Percentiles rank a stretch among this genome's conserved stretches.
Evolutionary conservation across 2,329 filamentous ascomycete genomes (phyloP).

Genomic region (Metarhizium brunneum): DNA sequence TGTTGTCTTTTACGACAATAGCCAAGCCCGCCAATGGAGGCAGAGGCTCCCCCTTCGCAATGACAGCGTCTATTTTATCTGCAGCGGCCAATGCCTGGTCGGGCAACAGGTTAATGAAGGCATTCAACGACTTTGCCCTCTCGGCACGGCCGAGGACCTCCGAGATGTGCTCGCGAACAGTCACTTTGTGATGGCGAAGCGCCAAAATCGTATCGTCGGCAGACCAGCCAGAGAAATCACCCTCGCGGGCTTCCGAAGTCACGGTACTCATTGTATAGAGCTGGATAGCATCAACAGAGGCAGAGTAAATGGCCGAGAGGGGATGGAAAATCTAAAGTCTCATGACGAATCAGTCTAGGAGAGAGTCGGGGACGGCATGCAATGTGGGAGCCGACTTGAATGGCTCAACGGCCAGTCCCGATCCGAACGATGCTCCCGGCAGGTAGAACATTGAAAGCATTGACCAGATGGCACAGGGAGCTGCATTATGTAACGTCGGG

Average conservation of each 20-base stretch:
- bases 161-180: slow-evolving; percentile 4
- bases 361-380: no score
- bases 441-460: no score
- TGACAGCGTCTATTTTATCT: slow-evolving; percentile 1
- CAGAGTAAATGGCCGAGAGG: no score
- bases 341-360: no score
- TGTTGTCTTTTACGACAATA: slow-evolving; percentile 14
- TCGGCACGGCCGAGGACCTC: slow-evolving; percentile 1
- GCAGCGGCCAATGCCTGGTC: slow-evolving; percentile 1
- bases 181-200: slow-evolving; percentile 1
- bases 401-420: no score
- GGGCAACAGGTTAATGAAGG: slow-evolving; percentile 2
- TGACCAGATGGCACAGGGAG: no score
- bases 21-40: slow-evolving; percentile 13
- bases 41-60: slow-evolving; percentile 6
- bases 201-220: slow-evolving; percentile 2
- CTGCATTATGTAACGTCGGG: no score
- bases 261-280: background rate
- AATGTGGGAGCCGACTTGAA: no score
- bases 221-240: background rate
- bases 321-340: no score
- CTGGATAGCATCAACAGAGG: no score
- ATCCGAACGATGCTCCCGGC: no score
- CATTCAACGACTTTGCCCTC: slow-evolving; percentile 1
- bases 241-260: background rate